These are phyloP conservation scores for Podila epicladia DNA, from an alignment of 192 early-diverging fungal species.

Conservation along the genomic window DNA sequence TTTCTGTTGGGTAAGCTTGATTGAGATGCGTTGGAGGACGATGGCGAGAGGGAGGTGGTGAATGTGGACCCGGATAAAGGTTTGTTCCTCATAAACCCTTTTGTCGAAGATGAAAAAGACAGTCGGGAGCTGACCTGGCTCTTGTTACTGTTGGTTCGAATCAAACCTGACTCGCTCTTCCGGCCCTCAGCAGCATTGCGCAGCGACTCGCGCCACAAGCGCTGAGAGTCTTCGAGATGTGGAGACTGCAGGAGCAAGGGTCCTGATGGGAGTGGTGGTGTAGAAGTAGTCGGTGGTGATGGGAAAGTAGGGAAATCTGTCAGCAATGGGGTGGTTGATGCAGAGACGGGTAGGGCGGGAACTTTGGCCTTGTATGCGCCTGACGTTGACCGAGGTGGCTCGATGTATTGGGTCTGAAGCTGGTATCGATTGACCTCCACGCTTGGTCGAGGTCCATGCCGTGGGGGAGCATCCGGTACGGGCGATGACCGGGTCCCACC, in stretches of 20 bases:
- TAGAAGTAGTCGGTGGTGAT: constrained; percentile 5
- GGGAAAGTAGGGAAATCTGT: not conserved
- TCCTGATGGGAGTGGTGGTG: constrained; percentile 5
- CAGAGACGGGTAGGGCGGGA: constrained; percentile 12
- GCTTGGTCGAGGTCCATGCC: not conserved
- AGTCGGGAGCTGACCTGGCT: constrained; percentile 5
- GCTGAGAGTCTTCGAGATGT: constrained; percentile 18
- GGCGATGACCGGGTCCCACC: not conserved
- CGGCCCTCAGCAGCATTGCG: constrained; percentile 33
- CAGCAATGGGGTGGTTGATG: not conserved
- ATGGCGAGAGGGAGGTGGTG: constrained; percentile 22
- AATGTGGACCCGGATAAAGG: constrained; percentile 29
- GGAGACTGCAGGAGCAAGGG: not conserved
- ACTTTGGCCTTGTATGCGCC: constrained; percentile 40
- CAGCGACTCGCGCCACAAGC: constrained; percentile 29
- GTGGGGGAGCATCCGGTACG: not conserved
- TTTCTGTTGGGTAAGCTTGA: constrained; percentile 7
- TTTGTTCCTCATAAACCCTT: constrained; percentile 5
- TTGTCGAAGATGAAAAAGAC: constrained; percentile 15
- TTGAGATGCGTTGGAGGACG: constrained; percentile 26
- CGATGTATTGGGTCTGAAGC: not conserved
- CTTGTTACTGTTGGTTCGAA: constrained; percentile 12
- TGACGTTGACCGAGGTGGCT: constrained; percentile 7
- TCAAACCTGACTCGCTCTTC: constrained; percentile 2
- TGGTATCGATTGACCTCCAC: constrained; percentile 1